A percentile compares a stretch with the other conserved stretches of the same genome.
Evolutionary conservation across 441 rosid species (phyloP).

Genomic region (Populus hybrid): DNA sequence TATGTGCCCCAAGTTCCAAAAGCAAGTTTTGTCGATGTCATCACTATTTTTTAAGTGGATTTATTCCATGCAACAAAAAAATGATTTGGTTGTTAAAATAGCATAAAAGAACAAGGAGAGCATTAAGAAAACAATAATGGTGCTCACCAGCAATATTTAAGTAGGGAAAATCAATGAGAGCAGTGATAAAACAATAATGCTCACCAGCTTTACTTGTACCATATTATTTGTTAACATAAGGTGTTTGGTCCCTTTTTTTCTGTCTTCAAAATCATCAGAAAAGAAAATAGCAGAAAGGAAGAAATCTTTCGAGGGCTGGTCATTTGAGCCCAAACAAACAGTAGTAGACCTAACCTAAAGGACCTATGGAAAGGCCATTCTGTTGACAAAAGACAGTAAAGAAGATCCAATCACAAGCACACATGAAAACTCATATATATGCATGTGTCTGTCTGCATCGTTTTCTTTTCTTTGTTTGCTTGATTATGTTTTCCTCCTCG

Average conservation of each 20-base stretch:
- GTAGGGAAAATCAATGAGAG: background rate
- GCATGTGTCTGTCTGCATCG: background rate
- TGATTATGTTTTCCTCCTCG: too few species aligned
- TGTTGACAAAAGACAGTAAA: background rate
- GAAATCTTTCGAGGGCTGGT: background rate
- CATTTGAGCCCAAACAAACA: background rate
- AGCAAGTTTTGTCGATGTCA: background rate
- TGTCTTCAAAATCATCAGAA: background rate
- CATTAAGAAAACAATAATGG: background rate
- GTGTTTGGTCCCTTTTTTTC: background rate
- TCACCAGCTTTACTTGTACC: background rate
- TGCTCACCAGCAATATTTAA: background rate
- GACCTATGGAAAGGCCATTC: background rate
- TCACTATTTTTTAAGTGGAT: too few species aligned
- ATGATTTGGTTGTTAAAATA: background rate
- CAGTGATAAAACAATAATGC: background rate
- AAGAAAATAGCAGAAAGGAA: background rate
- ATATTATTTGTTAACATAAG: background rate
- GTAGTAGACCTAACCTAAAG: background rate
- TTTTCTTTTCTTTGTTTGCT: too few species aligned
- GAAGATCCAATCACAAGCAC: background rate
- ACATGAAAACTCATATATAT: background rate
- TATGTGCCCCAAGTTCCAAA: slow-evolving; percentile 13
- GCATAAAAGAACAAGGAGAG: background rate
- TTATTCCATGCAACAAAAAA: background rate